Evolutionary conservation across 2,329 filamentous ascomycete genomes (phyloP), one percentile per base, ranked within the genome.

Genomic region (Neocucurbitaria cava): DNA sequence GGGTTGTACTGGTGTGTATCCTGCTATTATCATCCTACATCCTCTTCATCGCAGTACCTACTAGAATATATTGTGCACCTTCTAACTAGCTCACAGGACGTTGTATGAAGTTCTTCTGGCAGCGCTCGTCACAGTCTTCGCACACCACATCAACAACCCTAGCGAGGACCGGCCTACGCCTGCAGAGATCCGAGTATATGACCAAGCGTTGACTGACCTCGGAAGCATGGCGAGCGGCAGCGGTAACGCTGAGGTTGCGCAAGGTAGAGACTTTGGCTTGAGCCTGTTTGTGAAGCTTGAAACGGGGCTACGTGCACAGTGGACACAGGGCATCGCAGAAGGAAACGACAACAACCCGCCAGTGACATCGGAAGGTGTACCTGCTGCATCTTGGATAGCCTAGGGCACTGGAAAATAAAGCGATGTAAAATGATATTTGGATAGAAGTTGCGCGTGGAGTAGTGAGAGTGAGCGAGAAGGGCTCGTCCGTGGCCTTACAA

Each of bases 111-210:
- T 45, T 10, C 33, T 67, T 6, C 46, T 64, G 11, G 68, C 68
- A 18, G 66, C 66, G 7, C 49, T 70, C 2, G 54, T 59, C 17
- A 66, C 64, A 1, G 61, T 66, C 3, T 49, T 70, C n/a, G 52
- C 64, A 11, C 57, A 68, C 21, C 50, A 63, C 23, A 41, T 60
- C 21, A 56, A 65, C 23, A 54, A 62, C 11, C 46, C 50, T 6
- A 20, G 41, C 13, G 46, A 56, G n/a, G 20, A 28, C 13, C 26
- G 15, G 7, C 59, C 49, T 9, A 54, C 56, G 2, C 30, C 40
- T 6, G 13, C 36, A 9, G 58, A 61, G 2, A 49, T 65, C 39
- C 45, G 35, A 9, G 52, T 44, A 11, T 65, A 60, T 24, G 23
- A 53, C 11, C 43, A 54, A 2, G 49, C 65, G 8, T 21, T 68